Evolutionary conservation across 108 stramenopile species (phyloP).

Genomic region (Stephanodiscus triporus): DNA sequence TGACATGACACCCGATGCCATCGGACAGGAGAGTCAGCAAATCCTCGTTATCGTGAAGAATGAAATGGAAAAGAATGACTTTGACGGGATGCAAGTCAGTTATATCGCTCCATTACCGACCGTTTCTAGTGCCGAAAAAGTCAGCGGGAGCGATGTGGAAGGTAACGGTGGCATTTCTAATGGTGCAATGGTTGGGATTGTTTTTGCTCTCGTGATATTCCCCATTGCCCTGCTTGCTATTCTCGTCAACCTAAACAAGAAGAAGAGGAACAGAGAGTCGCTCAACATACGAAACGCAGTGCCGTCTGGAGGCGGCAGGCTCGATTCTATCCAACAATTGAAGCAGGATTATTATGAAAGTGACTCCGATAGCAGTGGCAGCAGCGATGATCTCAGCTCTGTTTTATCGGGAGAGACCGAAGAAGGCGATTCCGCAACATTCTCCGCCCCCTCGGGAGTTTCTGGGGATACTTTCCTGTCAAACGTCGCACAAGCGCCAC

Average conservation of each 20-base stretch:
- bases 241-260: constrained; percentile 13
- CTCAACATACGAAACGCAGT: constrained; percentile 19
- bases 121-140: neutral
- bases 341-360: constrained; percentile 25
- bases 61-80: constrained; percentile 34
- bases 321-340: neutral
- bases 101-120: constrained; percentile 9
- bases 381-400: constrained; percentile 3
- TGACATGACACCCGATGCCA: constrained; percentile 9
- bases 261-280: constrained; percentile 26
- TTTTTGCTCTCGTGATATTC: constrained; percentile 15
- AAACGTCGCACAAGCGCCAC: constrained; percentile 40
- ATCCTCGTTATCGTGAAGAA: constrained; percentile 24
- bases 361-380: constrained; percentile 33
- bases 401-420: constrained; percentile 10
- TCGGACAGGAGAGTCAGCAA: constrained; percentile 25
- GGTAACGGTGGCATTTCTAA: constrained; percentile 20
- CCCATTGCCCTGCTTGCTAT: constrained; percentile 3
- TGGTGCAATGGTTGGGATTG: constrained; percentile 40
- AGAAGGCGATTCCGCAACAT: constrained; percentile 18
- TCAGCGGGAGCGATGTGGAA: neutral
- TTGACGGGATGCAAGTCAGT: constrained; percentile 29
- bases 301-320: constrained; percentile 14
- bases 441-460: constrained; percentile 27
- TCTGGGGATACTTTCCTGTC: constrained; percentile 40